A percentile compares a stretch with the other conserved stretches of the same genome.
These are phyloP conservation scores for Paraurostyla sp. DNA, from an alignment of 73 alveolate species.

Conservation along the genomic window DNA sequence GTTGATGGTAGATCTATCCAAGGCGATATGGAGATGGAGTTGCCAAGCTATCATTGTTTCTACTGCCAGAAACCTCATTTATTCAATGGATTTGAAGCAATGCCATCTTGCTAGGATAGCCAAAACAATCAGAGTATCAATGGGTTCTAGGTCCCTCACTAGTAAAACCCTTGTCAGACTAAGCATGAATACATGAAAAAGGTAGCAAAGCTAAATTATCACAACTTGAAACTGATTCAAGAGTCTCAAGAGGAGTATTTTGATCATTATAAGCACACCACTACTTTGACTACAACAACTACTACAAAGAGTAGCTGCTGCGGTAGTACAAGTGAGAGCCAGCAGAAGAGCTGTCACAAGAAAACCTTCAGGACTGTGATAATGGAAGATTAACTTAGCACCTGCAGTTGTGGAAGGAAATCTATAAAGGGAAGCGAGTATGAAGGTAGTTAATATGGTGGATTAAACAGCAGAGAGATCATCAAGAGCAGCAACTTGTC, in stretches of 20 bases:
- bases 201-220: constrained; percentile 41
- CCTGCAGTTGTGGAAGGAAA: constrained; percentile 38
- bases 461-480: neutral
- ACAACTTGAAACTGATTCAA: constrained; percentile 38
- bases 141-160: neutral
- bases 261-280: neutral
- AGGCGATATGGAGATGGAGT: constrained; percentile 26
- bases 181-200: neutral
- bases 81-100: neutral
- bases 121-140: neutral
- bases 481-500: constrained; percentile 14
- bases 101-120: neutral
- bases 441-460: constrained; percentile 53
- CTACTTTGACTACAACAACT: constrained; percentile 27
- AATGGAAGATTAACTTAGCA: constrained; percentile 52
- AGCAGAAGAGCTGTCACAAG: constrained; percentile 11
- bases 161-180: neutral
- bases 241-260: constrained; percentile 19
- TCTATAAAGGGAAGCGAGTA: constrained; percentile 51
- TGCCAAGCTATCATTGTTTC: neutral
- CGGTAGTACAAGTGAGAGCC: constrained; percentile 26
- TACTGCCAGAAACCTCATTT: constrained; percentile 8
- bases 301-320: constrained; percentile 29
- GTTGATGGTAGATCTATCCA: constrained; percentile 8
- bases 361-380: constrained; percentile 12